Evolutionary conservation across 2,329 filamentous ascomycete genomes (phyloP).

Genomic region (Sclerotinia sclerotiorum): DNA sequence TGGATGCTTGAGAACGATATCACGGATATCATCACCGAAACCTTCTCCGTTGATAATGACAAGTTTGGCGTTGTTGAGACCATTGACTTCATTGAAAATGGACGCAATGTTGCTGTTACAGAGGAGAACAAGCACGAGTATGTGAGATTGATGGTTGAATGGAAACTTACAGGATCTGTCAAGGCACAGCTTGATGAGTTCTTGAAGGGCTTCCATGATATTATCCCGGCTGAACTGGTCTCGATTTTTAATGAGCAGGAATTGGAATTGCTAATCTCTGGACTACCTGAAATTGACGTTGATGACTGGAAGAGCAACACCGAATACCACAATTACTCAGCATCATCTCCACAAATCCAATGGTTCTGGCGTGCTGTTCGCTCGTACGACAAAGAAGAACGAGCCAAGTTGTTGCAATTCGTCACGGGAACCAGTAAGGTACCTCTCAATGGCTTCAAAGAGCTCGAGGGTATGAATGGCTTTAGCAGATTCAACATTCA

Average conservation of each 20-base stretch:
- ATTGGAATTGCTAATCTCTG: constrained; percentile 92
- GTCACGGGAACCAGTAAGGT: constrained; percentile 98
- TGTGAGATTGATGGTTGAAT: constrained; percentile 89
- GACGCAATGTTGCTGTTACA: constrained; percentile 88
- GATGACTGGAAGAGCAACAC: constrained; percentile 99
- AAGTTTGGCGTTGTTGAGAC: constrained; percentile 87
- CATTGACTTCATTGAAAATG: constrained; percentile 83
- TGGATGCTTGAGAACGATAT: constrained; percentile 99
- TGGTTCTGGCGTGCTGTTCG: constrained; percentile 99
- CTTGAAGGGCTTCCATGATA: constrained; percentile 94
- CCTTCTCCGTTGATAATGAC: constrained; percentile 90
- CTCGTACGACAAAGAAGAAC: constrained; percentile 98
- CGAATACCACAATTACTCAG: constrained; percentile 96
- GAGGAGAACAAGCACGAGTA: constrained; percentile 99
- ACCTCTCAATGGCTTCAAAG: constrained; percentile 96
- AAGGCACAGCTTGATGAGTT: constrained; percentile 94
- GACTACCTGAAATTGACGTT: constrained; percentile 93
- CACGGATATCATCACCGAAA: constrained; percentile 94
- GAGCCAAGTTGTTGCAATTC: constrained; percentile 94
- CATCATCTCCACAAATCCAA: constrained; percentile 92
- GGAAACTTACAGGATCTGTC: constrained; percentile 87
- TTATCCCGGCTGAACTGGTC: constrained; percentile 90
- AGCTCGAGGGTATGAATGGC: constrained; percentile 98
- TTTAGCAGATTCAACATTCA: constrained; percentile 98
- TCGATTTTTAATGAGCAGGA: constrained; percentile 99